These are phyloP conservation scores for Fusarium zealandicum DNA, from an alignment of 2,329 filamentous ascomycete genomes.

Conservation along the genomic window DNA sequence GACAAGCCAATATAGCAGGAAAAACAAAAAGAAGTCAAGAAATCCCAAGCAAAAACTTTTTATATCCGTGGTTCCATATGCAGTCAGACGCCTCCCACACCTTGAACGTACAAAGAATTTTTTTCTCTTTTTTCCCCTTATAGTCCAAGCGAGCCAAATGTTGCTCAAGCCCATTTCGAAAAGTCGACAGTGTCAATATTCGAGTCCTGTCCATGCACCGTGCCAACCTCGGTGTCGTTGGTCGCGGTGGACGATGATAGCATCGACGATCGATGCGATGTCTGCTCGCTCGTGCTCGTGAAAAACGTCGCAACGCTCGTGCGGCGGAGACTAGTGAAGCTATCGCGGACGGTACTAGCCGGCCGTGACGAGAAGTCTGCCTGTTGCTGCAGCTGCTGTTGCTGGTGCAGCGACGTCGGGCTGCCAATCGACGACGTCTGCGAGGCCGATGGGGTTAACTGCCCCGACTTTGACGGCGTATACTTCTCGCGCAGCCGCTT, in stretches of 20 bases:
- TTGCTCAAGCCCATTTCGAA: constrained; percentile 48
- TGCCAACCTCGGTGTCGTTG: constrained; percentile 60
- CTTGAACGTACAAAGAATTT: constrained; percentile 15
- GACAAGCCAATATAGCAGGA: too few species aligned
- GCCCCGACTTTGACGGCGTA: constrained; percentile 52
- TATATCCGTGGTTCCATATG: constrained; percentile 40
- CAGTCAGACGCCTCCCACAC: constrained; percentile 41
- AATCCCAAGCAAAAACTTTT: constrained; percentile 40
- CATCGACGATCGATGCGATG: constrained; percentile 65
- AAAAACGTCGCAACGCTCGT: constrained; percentile 73
- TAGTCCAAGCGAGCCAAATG: background rate
- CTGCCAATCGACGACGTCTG: constrained; percentile 43
- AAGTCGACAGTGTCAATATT: constrained; percentile 50
- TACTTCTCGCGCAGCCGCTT: constrained; percentile 78
- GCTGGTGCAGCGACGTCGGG: constrained; percentile 31
- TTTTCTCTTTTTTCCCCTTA: background rate
- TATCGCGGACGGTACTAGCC: constrained; percentile 63
- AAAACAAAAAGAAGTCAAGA: constrained; percentile 24
- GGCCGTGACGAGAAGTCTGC: constrained; percentile 48
- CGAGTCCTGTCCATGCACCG: constrained; percentile 41
- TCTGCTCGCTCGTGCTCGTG: constrained; percentile 62
- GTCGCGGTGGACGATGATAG: constrained; percentile 61
- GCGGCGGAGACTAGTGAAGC: constrained; percentile 65
- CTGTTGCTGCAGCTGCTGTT: constrained; percentile 32
- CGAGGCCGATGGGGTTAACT: constrained; percentile 40